Evolutionary conservation across 1,139 yeast species (phyloP), one percentile per base, ranked within the genome.

Genomic region (Nakaseomyces uthaithaninus): DNA sequence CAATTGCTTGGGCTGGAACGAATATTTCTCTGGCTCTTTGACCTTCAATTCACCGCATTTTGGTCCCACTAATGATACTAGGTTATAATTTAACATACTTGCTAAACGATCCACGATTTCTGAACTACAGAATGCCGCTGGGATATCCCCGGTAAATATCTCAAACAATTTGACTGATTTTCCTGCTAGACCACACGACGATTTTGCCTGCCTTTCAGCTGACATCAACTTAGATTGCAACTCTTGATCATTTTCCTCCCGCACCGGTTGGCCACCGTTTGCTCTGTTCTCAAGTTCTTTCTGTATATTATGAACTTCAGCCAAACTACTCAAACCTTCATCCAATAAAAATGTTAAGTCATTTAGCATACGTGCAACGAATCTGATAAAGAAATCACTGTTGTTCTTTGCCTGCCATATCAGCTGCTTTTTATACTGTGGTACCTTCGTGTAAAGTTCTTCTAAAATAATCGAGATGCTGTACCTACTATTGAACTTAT

Each of bases 61-160:
- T 12, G 97, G 96, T 0, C 99, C 99, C 17, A 89, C 97, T 64
- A 91, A 69, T 8, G 91, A 86, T 33, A 79, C 84, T 47, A 91
- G 67, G 59, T 91, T 91, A 63, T 89, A 91, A 64, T 91, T 84
- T 58, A 91, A 68, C 99, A 91, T 91, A 37, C 95, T 87, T 0
- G 98, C 95, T 46, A 91, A 68, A 60, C 98, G 73, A 53, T 86
- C 95, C 34, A 91, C 95, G 53, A 91, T 79, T 64, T 93, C 98
- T 1, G 86, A 78, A 38, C 86, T 80, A 3, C 80, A 79, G 64
- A 91, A 93, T 0, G 95, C 93, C 42, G 68, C 69, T 3, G 98
- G 95, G 7, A 86, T 86, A 49, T 89, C 91, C 43, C 75, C 72
- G 0, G 97, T 87, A 59, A 89, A 91, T 39, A 87, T 64, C 50